Base-by-base conservation (phyloP, 1,284 basidiomycete species). In the Heterobasidion parviporum region DNA sequence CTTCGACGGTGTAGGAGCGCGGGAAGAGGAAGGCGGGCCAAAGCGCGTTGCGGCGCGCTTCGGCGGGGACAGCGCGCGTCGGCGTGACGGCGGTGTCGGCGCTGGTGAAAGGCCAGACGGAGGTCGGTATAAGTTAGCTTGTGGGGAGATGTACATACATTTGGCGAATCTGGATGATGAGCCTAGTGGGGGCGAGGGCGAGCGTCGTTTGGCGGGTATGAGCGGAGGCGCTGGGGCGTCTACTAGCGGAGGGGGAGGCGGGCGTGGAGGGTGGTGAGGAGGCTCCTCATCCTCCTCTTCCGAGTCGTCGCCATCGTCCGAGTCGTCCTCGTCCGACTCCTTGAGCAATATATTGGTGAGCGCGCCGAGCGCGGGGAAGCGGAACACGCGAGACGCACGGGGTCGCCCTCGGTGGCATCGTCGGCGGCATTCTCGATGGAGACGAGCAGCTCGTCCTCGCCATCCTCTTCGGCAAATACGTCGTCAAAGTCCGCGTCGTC, bases 1-100 rank as follows among this genome's bases (percentile, higher is more conserved):
- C 94, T 70, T 97, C 94, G n/a, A 98, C 88, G 3, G 86, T 86
- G 65, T 87, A 90, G 0, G 89, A 81, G 33, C 81, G 66, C 4
- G 78, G 75, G 55, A 71, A 67, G 15, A 59, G 59, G 2, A 68
- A 60, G 32, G 65, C 59, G 8, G 70, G 66, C 34, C 68, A 54
- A 20, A 77, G 63, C 44, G 63, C 64, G 8, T 60, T 58, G 36
- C 68, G 69, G 26, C 75, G 83, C 32, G 77, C 65, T 52, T 78
- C 76, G 8, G 85, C 81, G 6, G 89, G 8, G 87, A 85, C 32
- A 81, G 74, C 2, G 83, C 80, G 54, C 81, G 79, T 59, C 72
- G 74, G 51, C 74, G 75, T 53, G 72, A 33, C 12, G 57, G 54
- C 1, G 60, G 56, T 18, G 59, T 53, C 12, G 49, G 32, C 10